Percentiles rank a stretch among this genome's conserved stretches.
Evolutionary conservation across 106 monocot species (phyloP).

Genomic region (Xerophyta viscosa): DNA sequence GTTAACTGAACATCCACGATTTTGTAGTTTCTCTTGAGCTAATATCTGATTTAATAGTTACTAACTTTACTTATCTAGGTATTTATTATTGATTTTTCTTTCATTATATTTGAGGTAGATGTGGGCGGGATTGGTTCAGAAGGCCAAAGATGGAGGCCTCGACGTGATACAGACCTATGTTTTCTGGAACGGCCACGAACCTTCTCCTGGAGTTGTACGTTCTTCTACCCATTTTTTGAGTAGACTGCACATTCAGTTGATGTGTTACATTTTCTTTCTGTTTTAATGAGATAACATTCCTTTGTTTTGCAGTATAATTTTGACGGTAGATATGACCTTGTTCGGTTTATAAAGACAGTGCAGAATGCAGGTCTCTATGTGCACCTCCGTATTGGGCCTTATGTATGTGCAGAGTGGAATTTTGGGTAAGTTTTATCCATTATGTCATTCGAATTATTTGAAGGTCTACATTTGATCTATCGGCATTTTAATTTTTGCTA

Average conservation of each 20-base stretch:
- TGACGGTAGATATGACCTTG: conserved; percentile 89
- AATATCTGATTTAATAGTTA: neutral
- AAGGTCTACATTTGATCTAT: neutral
- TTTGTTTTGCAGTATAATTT: conserved; percentile 70
- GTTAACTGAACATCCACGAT: neutral
- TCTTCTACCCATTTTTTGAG: neutral
- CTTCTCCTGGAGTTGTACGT: conserved; percentile 43
- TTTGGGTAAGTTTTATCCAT: conserved; percentile 53
- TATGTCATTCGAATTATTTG: neutral
- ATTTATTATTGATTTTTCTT: conserved; percentile 6
- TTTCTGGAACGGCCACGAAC: conserved; percentile 67
- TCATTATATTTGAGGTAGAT: conserved; percentile 33
- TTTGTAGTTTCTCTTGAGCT: neutral
- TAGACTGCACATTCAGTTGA: neutral
- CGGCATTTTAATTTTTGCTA: neutral
- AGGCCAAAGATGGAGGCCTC: conserved; percentile 65
- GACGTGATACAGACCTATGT: conserved; percentile 68
- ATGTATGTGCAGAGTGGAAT: conserved; percentile 97
- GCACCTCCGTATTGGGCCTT: conserved; percentile 86
- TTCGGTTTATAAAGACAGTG: conserved; percentile 88
- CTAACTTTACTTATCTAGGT: conserved; percentile 5
- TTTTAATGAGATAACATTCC: conserved; percentile 4
- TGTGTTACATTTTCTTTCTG: neutral
- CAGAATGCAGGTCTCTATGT: conserved; percentile 83
- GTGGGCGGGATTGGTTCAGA: conserved; percentile 87